These are phyloP conservation scores for Penicillium fuscoglaucum DNA, from an alignment of 2,329 filamentous ascomycete genomes.

Conservation along the genomic window DNA sequence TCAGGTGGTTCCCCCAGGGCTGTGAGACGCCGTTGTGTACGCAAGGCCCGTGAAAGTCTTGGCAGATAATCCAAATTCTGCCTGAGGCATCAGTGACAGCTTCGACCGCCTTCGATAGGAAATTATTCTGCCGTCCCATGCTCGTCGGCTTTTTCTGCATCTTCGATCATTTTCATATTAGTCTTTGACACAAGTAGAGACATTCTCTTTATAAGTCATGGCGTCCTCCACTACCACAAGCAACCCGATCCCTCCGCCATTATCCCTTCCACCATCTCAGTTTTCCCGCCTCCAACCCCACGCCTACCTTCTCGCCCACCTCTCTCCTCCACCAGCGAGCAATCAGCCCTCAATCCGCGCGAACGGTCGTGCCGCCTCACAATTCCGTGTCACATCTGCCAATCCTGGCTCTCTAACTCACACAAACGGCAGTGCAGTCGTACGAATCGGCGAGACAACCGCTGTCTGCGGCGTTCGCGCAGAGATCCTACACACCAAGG, in stretches of 20 bases:
- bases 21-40: not conserved
- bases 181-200: not conserved
- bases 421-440: constrained; percentile 84
- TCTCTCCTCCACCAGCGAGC: constrained; percentile 59
- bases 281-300: constrained; percentile 89
- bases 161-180: constrained; percentile 4
- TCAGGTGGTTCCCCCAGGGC: not conserved
- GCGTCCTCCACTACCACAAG: constrained; percentile 22
- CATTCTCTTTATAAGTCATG: constrained; percentile 20
- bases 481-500: constrained; percentile 74
- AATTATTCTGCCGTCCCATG: constrained; percentile 27
- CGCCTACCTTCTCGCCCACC: constrained; percentile 85
- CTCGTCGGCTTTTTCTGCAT: constrained; percentile 20
- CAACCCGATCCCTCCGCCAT: constrained; percentile 42
- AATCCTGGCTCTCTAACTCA: constrained; percentile 85
- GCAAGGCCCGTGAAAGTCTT: not conserved
- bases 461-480: constrained; percentile 91
- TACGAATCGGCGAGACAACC: constrained; percentile 84
- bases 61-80: not conserved
- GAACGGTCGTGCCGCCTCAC: constrained; percentile 72
- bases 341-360: constrained; percentile 65
- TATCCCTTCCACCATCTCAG: constrained; percentile 61
- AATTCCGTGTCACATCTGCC: constrained; percentile 71
- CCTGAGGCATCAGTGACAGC: constrained; percentile 7
- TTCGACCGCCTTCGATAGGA: constrained; percentile 26